Evolutionary conservation across 148 eudicot species (phyloP), one percentile per base, ranked within the genome.

Genomic region (Mesembryanthemum crystallinum): DNA sequence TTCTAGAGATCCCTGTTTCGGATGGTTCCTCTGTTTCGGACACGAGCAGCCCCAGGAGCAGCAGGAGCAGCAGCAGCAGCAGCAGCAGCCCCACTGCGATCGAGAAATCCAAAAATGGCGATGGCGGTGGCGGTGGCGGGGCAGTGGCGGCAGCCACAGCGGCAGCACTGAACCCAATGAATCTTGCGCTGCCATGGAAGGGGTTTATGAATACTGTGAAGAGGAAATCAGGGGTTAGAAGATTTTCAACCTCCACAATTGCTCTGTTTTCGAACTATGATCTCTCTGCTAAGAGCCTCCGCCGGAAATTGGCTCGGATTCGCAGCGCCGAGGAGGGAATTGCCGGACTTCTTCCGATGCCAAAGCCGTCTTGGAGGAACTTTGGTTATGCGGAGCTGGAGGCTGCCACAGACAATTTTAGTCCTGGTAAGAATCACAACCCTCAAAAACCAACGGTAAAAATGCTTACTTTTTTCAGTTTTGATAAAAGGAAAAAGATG

Each of bases 291-390:
- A 94, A 79, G 82, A 82, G 75, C 29, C 64, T 82, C 30, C 79
- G 83, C 67, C 83, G 71, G 82, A 89, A 84, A 62, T 54, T 85
- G 21, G 84, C 79, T 77, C 72, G 89, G 45, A 83, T 77, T 75
- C 83, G 77, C 10, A 87, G 86, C 35, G 82, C 87, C 0, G 97
- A 87, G 0, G 89, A 81, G 18, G 76, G 79, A 15, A 76, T 80
- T 45, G 85, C 83, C 35, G 73, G 77, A 8, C 83, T 88, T 37
- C 23, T 76, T 8, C 79, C 80, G 43, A 78, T 72, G 64, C 76
- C 85, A 0, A 95, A 73, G 65, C 97, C 92, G 0, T 84, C 94
- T 18, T 95, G 97, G 98, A 87, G 92, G 87, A 92, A 88, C 70
- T 95, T 92, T 60, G 78, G 71, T 6, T 85, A 67, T 51, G 68